Evolutionary conservation across 257 asterid species (phyloP).

Genomic region (Solanum commersonii): DNA sequence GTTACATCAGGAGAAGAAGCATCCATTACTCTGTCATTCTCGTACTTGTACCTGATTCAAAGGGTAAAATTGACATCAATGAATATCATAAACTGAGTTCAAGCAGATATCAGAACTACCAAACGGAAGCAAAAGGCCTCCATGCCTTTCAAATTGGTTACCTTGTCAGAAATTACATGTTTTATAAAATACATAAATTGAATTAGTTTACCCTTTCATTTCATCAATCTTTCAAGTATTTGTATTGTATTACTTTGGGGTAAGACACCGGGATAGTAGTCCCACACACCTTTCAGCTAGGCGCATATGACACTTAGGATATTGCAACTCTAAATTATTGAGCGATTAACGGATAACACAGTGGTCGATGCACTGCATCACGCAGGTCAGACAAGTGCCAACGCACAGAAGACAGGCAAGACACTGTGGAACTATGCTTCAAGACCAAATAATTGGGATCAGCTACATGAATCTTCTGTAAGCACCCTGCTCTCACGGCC

Average conservation of each 20-base stretch:
- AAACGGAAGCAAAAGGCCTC: neutral
- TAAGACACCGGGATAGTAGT: neutral
- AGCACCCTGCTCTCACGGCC: neutral
- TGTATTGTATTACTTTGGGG: neutral
- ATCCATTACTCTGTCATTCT: slow-evolving; percentile 79
- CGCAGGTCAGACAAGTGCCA: neutral
- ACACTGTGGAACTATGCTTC: neutral
- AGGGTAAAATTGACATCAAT: neutral
- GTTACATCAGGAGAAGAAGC: slow-evolving; percentile 74
- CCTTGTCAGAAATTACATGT: neutral
- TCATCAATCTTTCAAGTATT: neutral
- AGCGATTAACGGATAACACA: neutral
- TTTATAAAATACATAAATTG: neutral
- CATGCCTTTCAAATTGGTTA: neutral
- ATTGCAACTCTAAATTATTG: neutral
- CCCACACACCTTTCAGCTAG: neutral
- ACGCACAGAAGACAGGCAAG: neutral
- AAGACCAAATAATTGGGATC: neutral
- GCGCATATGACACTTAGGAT: neutral
- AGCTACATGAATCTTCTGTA: neutral
- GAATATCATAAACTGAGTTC: neutral
- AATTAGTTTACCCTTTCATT: neutral
- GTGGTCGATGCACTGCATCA: neutral
- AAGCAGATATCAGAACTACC: neutral
- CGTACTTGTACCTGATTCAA: slow-evolving; percentile 74